Evolutionary conservation across 257 asterid species (phyloP), one percentile per base, ranked within the genome.

Genomic region (Forsythia suspensa): DNA sequence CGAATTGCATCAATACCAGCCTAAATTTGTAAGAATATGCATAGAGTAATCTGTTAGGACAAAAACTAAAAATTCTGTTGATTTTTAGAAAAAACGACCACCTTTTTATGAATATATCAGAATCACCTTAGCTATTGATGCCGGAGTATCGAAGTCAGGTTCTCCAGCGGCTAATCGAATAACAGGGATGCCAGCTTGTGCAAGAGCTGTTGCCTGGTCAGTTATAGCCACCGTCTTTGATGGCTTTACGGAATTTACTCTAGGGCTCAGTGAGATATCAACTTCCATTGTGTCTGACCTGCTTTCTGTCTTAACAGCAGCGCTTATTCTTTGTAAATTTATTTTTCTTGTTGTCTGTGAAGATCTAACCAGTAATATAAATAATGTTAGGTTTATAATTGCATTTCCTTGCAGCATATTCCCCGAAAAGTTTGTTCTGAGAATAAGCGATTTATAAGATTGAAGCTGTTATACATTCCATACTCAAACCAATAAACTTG

Each of bases 131-230:
- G 97, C 91, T 77, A 95, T 95, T 24, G 72, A 77, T 57, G 90
- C 72, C 16, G 99, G 99, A 83, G 98, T 95, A 85, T 92, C 99
- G 59, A 95, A 95, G 88, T 95, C 99, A 24, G 99, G 99, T 77
- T 95, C 99, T n/a, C 99, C 99, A 11, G 99, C 98, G 1, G 99
- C 97, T 74, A 95, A 85, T 59, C 97, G 83, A 78, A 95, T 95
- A 79, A 95, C 94, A 12, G 99, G 98, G 76, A 91, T 95, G 37
- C 99, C 99, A 79, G 99, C 98, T 85, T 90, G 92, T 66, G 75
- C 96, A 80, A 95, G 97, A 51, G 98, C 97, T 75, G 92, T 88
- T 63, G 99, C 99, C 78, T 93, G 98, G 82, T 95, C 99, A 3
- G 98, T 93, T 55, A 95, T 95, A 66, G 98, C 97, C 76, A 91